Base-by-base conservation (phyloP, 1,284 basidiomycete genomes). In the Athelia psychrophila region DNA sequence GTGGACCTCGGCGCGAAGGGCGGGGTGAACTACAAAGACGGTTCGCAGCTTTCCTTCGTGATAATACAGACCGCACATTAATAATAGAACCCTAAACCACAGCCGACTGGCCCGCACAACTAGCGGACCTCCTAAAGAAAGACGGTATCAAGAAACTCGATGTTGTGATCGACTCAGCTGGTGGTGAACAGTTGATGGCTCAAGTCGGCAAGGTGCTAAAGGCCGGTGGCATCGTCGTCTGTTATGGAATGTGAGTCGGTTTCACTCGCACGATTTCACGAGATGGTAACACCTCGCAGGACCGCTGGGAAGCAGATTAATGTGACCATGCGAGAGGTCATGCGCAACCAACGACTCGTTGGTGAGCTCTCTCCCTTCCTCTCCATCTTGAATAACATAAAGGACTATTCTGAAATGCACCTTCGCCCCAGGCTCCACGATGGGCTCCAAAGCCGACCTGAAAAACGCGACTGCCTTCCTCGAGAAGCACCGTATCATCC, bases 361-460 rank as follows among this genome's bases (percentile, higher is more conserved):
- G 91, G 90, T 88, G 49, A 46, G 75, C 38, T 6, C 20, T 8
- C 38, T n/a, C 5, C 16, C 38, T 18, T 42, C 38, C 6, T n/a
- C n/a, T 18, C n/a, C n/a, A n/a, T n/a, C n/a, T n/a, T n/a, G n/a
- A 25, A 23, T 19, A 51, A 56, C 47, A 32, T 51, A 35, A 46
- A 5, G 27, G 5, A n/a, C n/a, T n/a, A n/a, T 30, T 30, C 27
- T 30, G 5, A 30, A 5, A 30, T 30, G 27, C 13, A 6, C 27
- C 6, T 42, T 35, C 33, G 38, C n/a, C 9, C 47, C 58, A 88
- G 87, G 88, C 44, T 87, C 88, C 1, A 92, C 88, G 19, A 91
- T 95, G 88, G 93, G 91, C 13, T 92, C 90, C n/a, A 79, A 78
- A 51, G 73, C 80, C 51, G 92, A 95, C 70, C 78, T 95, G 52